Base-by-base conservation (phyloP, 1,284 basidiomycete species). In the Pseudozyma tsukubaensis region DNA sequence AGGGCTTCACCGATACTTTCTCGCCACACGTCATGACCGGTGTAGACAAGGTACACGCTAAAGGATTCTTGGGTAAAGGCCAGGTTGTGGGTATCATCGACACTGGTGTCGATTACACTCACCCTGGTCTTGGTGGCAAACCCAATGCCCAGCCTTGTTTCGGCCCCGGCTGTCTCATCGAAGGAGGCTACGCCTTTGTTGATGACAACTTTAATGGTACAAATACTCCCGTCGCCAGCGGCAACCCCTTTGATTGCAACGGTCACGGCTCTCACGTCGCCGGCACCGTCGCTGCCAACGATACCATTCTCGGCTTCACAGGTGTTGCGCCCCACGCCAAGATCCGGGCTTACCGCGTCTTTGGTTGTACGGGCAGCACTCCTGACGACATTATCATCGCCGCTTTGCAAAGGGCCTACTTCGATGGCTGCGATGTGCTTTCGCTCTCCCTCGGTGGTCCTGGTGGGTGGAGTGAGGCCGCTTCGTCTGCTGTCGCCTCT, bases 271-370 rank as follows among this genome's bases (percentile, higher is more conserved):
- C 90, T 1, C 88, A 90, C 78, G 88, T 90, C 35, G 88, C 88
- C 50, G 90, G 90, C 53, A 90, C 90, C 73, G 89, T 92, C 52
- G 90, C 87, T 16, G 89, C 89, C 34, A 85, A 89, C 65, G 88
- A 88, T 53, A 78, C 71, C 29, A 40, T 47, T 1, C 58, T 73
- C 44, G 72, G 71, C 52, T 77, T 73, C 67, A 81, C 77, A 40
- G 77, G 78, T 56, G 76, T 78, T 43, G 74, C 72, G 14, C 66
- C 73, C 1, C 59, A 69, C 29, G 63, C 80, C 74, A 57, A 72
- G 19, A 35, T 77, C 36, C 85, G 84, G 50, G 70, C 77, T 24
- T 87, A 86, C 82, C 76, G 86, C 49, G 80, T 86, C 47, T 87
- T 86, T 62, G 82, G 84, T 8, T 87, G 86, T 73, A 55, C 59